Evolutionary conservation across 2,329 filamentous ascomycete species (phyloP), one percentile per base, ranked within the genome.

Genomic region (Pseudofabraea citricarpa): DNA sequence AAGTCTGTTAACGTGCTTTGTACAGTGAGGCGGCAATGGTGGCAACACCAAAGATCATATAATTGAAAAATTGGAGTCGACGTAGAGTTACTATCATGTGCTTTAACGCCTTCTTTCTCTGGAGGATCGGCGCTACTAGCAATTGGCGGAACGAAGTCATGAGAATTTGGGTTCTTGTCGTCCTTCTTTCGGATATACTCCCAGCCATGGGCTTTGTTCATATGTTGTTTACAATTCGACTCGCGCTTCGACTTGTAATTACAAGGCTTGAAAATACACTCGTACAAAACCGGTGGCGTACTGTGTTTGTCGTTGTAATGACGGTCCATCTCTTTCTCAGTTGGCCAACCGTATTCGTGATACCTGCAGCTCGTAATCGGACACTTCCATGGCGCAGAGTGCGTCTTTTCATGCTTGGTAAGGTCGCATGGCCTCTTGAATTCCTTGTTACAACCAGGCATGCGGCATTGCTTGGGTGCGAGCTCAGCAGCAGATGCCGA

Each of bases 271-370:
- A 78, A 97, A 37, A 81, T 69, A 68, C 93, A 98, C 68, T 87
- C 82, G 66, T 82, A 95, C 70, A 94, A 82, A 33, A 81, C 74
- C 4, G 93, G 90, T 24, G 82, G 75, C 41, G 78, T 69, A 15
- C 87, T 90, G 70, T 98, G 93, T 71, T 94, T 95, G 72, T 98
- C 93, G 64, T 96, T 96, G 66, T 89, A 79, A 65, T 98, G 93
- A 41, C 93, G 87, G 57, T 95, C 90, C 67, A 90, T 87, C 69
- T 97, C 93, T 70, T 98, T 97, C 68, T 97, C 90, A 0, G 93
- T 97, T 4, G 93, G 91, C 87, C 91, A 97, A 39, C 93, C 93
- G 56, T 87, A 81, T 24, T 85, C 78, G 63, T 87, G 81, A 66
- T 95, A 97, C 63, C 94, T 95, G 85, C 93, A 97, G 36, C 78